phyloP scores from a whole-genome alignment of 441 rosid species.

The Sinapis alba region DNA sequence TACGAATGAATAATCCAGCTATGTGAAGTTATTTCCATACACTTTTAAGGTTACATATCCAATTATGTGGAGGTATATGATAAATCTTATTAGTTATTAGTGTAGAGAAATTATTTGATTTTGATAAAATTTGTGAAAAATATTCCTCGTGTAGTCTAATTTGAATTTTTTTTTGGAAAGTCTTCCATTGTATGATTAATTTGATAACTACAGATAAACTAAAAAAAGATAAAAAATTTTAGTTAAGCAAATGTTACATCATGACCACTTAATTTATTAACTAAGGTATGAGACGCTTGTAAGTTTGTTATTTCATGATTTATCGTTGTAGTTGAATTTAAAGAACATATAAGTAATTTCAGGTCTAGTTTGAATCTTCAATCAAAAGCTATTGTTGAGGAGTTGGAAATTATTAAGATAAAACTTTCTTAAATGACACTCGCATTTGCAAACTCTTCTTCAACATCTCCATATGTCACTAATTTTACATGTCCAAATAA shows the following conservation, averaged over 20 bases:
- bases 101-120: background rate
- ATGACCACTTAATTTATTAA: background rate
- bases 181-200: background rate
- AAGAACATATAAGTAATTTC: background rate
- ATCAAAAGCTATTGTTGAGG: background rate
- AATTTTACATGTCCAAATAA: background rate
- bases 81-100: background rate
- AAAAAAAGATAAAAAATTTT: background rate
- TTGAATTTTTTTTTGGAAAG: no score
- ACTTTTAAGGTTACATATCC: background rate
- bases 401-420: background rate
- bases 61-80: background rate
- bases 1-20: background rate
- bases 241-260: background rate
- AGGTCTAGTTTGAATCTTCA: background rate
- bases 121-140: background rate
- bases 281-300: background rate
- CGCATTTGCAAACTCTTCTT: background rate
- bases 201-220: background rate
- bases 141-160: background rate
- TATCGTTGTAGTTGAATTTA: background rate
- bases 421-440: background rate
- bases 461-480: background rate
- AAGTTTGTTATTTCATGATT: background rate
- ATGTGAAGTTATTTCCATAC: background rate